Evolutionary conservation across 2,329 filamentous ascomycete species (phyloP), one percentile per base, ranked within the genome.

Genomic region (Aspergillus pseudoviridinutans): DNA sequence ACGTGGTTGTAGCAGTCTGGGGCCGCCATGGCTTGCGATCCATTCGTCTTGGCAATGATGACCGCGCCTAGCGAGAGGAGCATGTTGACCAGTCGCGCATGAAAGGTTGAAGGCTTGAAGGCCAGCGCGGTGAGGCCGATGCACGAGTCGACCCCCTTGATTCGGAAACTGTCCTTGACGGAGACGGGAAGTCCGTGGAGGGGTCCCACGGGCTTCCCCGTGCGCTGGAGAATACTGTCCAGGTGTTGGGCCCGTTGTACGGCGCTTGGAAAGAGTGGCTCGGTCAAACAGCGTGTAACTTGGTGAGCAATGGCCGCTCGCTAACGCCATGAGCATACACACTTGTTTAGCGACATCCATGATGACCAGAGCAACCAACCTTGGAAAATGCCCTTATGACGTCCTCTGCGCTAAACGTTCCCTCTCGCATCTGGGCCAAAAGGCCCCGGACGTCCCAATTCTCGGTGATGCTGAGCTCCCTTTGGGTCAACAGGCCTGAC

Each of bases 31-130:
- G 81, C 82, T 59, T 85, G 82, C 1, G 87, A 87, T 1, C 89
- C 76, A 63, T 89, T 89, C 0, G 87, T 90, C 72, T 90, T 90
- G 62, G 83, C 81, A 62, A 89, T 88, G n/a, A 87, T 73, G 0
- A 90, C 79, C 0, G 87, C 87, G 1, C 88, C 88, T 0, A 85
- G 77, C 20, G 78, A 77, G 28, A 83, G 73, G 3, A 90, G 71
- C 1, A 88, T 74, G 9, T 82, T 77, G 0, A 88, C 82, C 8
- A 89, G 74, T 0, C 80, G 78, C 0, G 84, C 79, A 67, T 88
- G 82, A 59, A 78, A 70, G 35, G 72, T 70, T 17, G 82, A 84
- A 0, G 87, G 85, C 49, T 86, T 78, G 42, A 81, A 80, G 3
- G 87, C 84, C 57, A 87, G 80, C 1, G 82, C 81, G 0, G 82